phyloP scores from a whole-genome alignment of 305 asterid species.

The Petunia hybrid region DNA sequence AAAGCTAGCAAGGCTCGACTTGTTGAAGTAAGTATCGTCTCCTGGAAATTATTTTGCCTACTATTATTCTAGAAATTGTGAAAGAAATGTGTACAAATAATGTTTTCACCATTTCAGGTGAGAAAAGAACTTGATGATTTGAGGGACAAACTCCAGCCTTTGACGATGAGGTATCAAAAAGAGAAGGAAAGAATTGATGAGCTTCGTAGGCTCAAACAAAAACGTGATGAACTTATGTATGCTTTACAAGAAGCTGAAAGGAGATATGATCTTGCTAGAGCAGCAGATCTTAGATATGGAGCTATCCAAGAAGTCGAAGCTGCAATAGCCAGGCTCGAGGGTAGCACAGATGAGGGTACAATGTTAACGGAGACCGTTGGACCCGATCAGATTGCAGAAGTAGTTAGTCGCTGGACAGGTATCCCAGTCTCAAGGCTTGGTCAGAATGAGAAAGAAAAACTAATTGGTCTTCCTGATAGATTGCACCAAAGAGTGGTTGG shows the following conservation, averaged over 20 bases:
- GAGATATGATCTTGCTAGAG: conserved; percentile 85
- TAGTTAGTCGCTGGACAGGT: conserved; percentile 96
- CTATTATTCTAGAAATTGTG: background rate
- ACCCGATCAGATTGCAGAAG: conserved; percentile 90
- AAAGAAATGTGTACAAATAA: background rate
- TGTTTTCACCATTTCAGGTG: conserved; percentile 49
- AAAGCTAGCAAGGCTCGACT: conserved; percentile 95
- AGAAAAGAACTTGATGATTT: conserved; percentile 82
- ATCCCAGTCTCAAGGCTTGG: conserved; percentile 89
- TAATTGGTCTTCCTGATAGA: conserved; percentile 76
- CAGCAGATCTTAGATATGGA: conserved; percentile 87
- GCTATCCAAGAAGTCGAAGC: conserved; percentile 84
- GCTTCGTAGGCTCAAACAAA: conserved; percentile 72
- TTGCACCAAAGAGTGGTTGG: conserved; percentile 87
- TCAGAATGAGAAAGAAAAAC: conserved; percentile 79
- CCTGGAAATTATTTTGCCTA: background rate
- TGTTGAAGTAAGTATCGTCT: conserved; percentile 61
- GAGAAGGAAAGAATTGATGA: conserved; percentile 86
- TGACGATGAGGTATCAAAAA: conserved; percentile 76
- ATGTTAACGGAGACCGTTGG: conserved; percentile 90
- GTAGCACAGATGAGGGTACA: conserved; percentile 47
- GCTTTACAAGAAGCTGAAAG: conserved; percentile 92
- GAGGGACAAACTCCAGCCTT: conserved; percentile 88
- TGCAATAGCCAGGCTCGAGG: conserved; percentile 71
- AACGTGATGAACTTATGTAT: conserved; percentile 65